Conservation (phyloP, 2,329 filamentous ascomycete genomes). For the Amylocarpus encephaloides region DNA sequence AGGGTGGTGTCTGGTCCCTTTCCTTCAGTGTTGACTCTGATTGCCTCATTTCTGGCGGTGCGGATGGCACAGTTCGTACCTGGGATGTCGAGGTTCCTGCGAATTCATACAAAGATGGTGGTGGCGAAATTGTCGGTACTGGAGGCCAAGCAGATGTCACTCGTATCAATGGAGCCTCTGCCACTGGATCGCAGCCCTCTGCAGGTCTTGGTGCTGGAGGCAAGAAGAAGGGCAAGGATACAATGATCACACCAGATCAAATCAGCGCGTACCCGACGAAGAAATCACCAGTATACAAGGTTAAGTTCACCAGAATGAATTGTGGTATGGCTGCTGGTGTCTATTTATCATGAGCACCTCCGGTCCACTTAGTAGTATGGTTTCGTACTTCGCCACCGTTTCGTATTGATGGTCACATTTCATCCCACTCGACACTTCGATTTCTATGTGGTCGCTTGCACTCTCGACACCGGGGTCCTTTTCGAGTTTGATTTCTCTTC, state of each 20-base stretch:
- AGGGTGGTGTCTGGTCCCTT: slow-evolving; percentile 88
- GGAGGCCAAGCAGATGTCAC: slow-evolving; percentile 44
- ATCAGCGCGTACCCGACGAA: slow-evolving; percentile 94
- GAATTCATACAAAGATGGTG: slow-evolving; percentile 53
- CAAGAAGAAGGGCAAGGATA: slow-evolving; percentile 84
- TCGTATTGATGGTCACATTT: slow-evolving; percentile 58
- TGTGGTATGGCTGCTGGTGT: slow-evolving; percentile 79
- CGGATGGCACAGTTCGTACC: slow-evolving; percentile 85
- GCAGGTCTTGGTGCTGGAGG: slow-evolving; percentile 28
- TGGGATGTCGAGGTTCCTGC: slow-evolving; percentile 82
- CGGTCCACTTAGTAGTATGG: background rate
- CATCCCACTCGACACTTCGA: too few relatives aligned
- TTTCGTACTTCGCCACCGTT: slow-evolving; percentile 41
- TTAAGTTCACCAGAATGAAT: slow-evolving; percentile 93
- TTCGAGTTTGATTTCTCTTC: too few relatives aligned
- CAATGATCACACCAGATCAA: slow-evolving; percentile 84
- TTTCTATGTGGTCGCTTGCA: too few relatives aligned
- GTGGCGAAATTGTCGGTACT: slow-evolving; percentile 33
- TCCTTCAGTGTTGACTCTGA: slow-evolving; percentile 91
- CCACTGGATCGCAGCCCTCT: slow-evolving; percentile 26
- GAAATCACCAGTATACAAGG: slow-evolving; percentile 90
- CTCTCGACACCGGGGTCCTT: too few relatives aligned
- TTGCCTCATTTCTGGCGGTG: slow-evolving; percentile 81
- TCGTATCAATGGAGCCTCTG: slow-evolving; percentile 37
- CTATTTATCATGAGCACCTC: slow-evolving; percentile 38